Evolutionary conservation across 1,284 basidiomycete species (phyloP).

Genomic region (Stereum hirsutum): DNA sequence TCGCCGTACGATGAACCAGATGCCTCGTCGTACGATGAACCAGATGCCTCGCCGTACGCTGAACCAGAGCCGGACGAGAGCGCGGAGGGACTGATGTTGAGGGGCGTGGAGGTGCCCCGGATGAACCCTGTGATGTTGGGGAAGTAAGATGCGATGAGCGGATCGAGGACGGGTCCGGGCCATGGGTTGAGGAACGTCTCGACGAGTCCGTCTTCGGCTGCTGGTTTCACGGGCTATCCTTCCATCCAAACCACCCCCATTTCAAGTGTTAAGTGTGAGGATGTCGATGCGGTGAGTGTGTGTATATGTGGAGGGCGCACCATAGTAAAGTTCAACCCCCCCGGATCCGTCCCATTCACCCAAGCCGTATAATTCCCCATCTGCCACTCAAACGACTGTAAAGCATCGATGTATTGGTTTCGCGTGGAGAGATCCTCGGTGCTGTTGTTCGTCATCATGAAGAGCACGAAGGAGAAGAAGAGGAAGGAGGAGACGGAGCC

Average conservation of each 20-base stretch:
- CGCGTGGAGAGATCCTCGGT: slow-evolving; percentile 50
- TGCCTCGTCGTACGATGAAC: too few relatives aligned
- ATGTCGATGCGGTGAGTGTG: too few relatives aligned
- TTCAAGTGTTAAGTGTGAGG: not conserved
- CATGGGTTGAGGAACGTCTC: slow-evolving; percentile 38
- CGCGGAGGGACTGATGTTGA: slow-evolving; percentile 49
- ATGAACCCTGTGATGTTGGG: slow-evolving; percentile 71
- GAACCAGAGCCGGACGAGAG: too few relatives aligned
- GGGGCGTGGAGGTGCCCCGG: slow-evolving; percentile 47
- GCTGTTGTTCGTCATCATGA: slow-evolving; percentile 64
- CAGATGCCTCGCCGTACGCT: too few relatives aligned
- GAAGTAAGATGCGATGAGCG: slow-evolving; percentile 49
- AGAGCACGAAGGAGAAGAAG: slow-evolving; percentile 63
- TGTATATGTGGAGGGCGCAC: slow-evolving; percentile 34
- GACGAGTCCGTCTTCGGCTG: slow-evolving; percentile 37
- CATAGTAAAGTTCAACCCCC: slow-evolving; percentile 44
- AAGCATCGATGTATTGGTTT: slow-evolving; percentile 54
- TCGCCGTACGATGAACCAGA: too few relatives aligned
- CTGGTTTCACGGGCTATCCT: slow-evolving; percentile 40
- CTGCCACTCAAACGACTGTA: slow-evolving; percentile 47
- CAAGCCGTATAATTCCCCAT: slow-evolving; percentile 65
- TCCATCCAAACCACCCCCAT: slow-evolving; percentile 3
- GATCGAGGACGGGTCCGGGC: slow-evolving; percentile 36
- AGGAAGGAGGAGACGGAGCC: slow-evolving; percentile 64
- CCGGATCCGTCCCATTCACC: slow-evolving; percentile 53